Evolutionary conservation across 768 basidiomycete species (phyloP), one percentile per base, ranked within the genome.

Genomic region (Panaeolus cyanescens): DNA sequence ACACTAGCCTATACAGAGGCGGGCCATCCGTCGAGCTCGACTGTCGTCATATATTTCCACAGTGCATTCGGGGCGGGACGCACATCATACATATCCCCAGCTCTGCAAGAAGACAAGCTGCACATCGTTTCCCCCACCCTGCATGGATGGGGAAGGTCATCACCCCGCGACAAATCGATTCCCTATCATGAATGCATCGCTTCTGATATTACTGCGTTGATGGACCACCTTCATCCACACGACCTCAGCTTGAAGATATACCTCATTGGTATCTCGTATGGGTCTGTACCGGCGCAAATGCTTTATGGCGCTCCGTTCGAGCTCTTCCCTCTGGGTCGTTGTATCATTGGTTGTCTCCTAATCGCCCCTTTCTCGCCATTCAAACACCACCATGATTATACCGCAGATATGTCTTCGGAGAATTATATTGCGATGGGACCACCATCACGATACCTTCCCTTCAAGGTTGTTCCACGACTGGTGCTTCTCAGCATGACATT

Each of bases 101-200:
- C 70, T 32, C 65, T 84, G 59, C 33, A 73, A 10, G 73, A 79
- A n/a, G 80, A 75, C 62, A 66, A 77, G 42, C 70, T 82, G 3
- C 85, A 83, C 65, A 72, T 74, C 55, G 67, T 87, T 45, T 75
- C 79, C 12, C 85, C 85, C 3, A 83, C 85, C 10, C 79, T 87
- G 25, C 81, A 83, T 22, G 86, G 84, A 1, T 87, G 86, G 85
- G 85, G 85, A 3, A 76, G 74, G 42, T 80, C 85, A 6, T 83
- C 84, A 0, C 77, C 82, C 0, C 68, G 78, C 4, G 68, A 68
- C 3, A 62, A 74, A 5, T 60, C 70, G 6, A 61, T 69, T 0
- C 66, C 78, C 1, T 86, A 82, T 64, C 68, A 79, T 54, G 70
- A 76, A 19, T 74, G 76, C 13, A 70, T 87, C 58, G 74, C 75